phyloP scores from a whole-genome alignment of 345 rosid genomes.

The Garcia nutans region DNA sequence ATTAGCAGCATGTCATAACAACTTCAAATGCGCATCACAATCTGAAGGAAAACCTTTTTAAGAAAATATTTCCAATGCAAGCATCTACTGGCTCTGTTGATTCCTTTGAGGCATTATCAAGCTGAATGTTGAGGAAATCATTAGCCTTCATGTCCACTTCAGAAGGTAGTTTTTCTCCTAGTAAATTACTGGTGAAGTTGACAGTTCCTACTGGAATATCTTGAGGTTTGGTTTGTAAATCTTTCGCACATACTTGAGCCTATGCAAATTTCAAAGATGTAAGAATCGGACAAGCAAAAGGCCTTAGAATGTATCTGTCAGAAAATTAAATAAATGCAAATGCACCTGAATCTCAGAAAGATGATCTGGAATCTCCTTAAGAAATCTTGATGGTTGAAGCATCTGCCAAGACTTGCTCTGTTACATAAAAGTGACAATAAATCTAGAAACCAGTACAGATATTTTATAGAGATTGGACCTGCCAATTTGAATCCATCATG shows the following conservation, averaged over 20 bases:
- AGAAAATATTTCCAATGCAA: conserved; percentile 56
- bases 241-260: conserved; percentile 51
- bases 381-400: conserved; percentile 92
- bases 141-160: conserved; percentile 25
- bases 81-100: conserved; percentile 36
- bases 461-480: conserved; percentile 49
- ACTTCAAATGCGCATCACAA: conserved; percentile 8
- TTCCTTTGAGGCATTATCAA: conserved; percentile 42
- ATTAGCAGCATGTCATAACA: conserved; percentile 14
- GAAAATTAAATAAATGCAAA: background rate
- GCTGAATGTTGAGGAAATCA: conserved; percentile 30
- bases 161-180: conserved; percentile 33
- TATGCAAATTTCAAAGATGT: conserved; percentile 13
- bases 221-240: conserved; percentile 39
- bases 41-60: conserved; percentile 59
- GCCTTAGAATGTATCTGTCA: background rate
- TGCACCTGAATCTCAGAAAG: conserved; percentile 67
- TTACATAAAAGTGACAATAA: conserved; percentile 22
- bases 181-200: conserved; percentile 18
- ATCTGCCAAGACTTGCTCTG: conserved; percentile 45
- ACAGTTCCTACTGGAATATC: conserved; percentile 34
- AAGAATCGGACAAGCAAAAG: background rate
- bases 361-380: conserved; percentile 82
- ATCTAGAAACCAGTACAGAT: conserved; percentile 15
- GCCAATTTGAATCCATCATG: conserved; percentile 86